Evolutionary conservation across 1,139 yeast species (phyloP).

Genomic region (Ogataea hybrid): DNA sequence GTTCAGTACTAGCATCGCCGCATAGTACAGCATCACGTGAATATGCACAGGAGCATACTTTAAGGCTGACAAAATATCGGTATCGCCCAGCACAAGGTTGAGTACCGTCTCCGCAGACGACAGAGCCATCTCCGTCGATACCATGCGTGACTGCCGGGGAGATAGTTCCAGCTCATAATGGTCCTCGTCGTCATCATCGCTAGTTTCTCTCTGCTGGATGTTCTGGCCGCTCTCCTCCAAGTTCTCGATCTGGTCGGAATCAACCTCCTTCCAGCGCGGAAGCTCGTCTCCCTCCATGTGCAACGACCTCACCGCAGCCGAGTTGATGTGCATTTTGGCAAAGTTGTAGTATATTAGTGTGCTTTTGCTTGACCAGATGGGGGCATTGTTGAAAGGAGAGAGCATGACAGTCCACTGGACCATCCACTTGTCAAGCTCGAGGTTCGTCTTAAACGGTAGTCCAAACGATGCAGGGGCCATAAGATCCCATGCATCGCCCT

Average conservation of each 20-base stretch:
- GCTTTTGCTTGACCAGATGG: conserved; percentile 71
- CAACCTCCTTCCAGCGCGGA: conserved; percentile 39
- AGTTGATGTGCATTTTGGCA: conserved; percentile 73
- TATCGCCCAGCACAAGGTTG: conserved; percentile 56
- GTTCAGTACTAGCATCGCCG: conserved; percentile 55
- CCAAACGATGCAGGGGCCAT: conserved; percentile 62
- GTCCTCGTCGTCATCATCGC: conserved; percentile 34
- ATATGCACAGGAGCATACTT: conserved; percentile 70
- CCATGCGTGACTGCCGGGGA: conserved; percentile 37
- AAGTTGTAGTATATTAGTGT: conserved; percentile 69
- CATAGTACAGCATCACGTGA: conserved; percentile 68
- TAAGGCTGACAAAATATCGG: conserved; percentile 55
- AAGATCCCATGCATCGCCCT: conserved; percentile 62
- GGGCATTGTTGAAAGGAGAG: conserved; percentile 55
- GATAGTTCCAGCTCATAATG: conserved; percentile 36
- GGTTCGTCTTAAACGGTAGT: conserved; percentile 62
- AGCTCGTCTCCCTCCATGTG: conserved; percentile 37
- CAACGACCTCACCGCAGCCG: conserved; percentile 49
- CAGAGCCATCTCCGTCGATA: conserved; percentile 48
- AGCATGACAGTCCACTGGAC: conserved; percentile 74
- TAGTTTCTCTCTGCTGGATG: conserved; percentile 21
- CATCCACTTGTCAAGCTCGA: conserved; percentile 76
- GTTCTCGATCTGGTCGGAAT: conserved; percentile 17
- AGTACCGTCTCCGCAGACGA: conserved; percentile 65
- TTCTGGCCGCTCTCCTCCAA: neutral